Evolutionary conservation across 2,329 filamentous ascomycete species (phyloP), one percentile per base, ranked within the genome.

Genomic region (Albifimbria verrucaria): DNA sequence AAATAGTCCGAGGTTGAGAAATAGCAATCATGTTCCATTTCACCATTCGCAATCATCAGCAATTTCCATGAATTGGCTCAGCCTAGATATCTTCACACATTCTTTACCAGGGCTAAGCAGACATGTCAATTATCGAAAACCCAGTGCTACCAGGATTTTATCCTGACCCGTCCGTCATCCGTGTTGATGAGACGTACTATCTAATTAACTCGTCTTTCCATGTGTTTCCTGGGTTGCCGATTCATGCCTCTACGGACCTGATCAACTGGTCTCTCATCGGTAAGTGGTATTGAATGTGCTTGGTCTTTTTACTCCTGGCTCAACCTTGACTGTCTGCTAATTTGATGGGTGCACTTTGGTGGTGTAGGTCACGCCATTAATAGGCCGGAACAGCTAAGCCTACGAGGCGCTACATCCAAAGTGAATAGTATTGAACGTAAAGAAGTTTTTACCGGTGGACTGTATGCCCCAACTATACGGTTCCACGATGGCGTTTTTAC

Each of bases 381-480:
- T n/a, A 51, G 57, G 3, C 39, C 44, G 12, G 48, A 51, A 11
- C 55, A 57, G 41, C 39, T 59, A 4, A 57, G 42, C n/a, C 25
- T 59, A 11, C n/a, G 48, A 20, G 21, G 23, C 7, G 55, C 55
- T 2, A 52, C 18, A 6, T 20, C 42, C 4, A 21, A 22, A 15
- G n/a, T 24, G 4, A 24, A 44, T 21, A 24, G 45, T 2, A 53
- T 50, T 39, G 23, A n/a, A 2, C 49, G 55, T 24, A 22, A 53
- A 28, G 52, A 52, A 4, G 52, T 59, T 17, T 55, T 54, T n/a
- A 59, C 55, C 2, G 55, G 57, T 9, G 58, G 57, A 1, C 58
- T 65, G 0, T 63, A 61, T 28, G 64, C 64, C 0, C 59, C 62
- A 4, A 64, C 63, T 1, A 63, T 64, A 20, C 54, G 59, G 4